Conservation (phyloP, 352 stramenopile species). For the Globisporangium nodosum region DNA sequence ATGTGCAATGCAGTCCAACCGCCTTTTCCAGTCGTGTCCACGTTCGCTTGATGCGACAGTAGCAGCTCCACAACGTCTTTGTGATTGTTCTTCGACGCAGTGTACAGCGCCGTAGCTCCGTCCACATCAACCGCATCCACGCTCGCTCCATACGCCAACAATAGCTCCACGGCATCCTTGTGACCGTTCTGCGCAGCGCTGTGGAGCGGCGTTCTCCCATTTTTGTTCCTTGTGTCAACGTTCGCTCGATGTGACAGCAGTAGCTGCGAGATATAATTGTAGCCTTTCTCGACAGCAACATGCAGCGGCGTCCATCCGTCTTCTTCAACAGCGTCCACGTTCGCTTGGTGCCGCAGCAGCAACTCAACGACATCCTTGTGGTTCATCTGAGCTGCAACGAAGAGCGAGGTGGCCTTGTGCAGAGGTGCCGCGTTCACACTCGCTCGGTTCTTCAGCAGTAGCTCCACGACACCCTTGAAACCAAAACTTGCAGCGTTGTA, state of each 20-base stretch:
- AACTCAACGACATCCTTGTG: too few species aligned
- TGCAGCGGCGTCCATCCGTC: too few species aligned
- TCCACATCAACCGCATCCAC: background rate
- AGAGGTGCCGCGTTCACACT: constrained; percentile 17
- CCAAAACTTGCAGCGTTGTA: constrained; percentile 20
- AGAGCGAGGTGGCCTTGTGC: constrained; percentile 25
- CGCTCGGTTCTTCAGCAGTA: constrained; percentile 30
- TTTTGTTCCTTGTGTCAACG: constrained; percentile 15
- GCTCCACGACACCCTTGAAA: constrained; percentile 21
- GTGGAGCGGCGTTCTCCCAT: background rate
- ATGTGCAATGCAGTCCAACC: background rate
- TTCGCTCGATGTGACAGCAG: constrained; percentile 29
- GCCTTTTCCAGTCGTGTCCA: too few species aligned
- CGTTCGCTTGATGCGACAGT: background rate
- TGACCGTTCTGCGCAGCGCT: constrained; percentile 19
- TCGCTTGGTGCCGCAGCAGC: too few species aligned
- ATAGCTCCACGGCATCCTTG: background rate
- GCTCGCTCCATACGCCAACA: background rate
- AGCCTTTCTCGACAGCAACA: constrained; percentile 9
- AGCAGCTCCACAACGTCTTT: background rate
- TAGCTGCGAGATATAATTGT: constrained; percentile 29
- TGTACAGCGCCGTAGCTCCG: background rate
- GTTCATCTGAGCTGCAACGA: constrained; percentile 24
- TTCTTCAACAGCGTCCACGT: too few species aligned
- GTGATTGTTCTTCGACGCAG: background rate